Evolutionary conservation across 495 filamentous ascomycete species (phyloP), one percentile per base, ranked within the genome.

Genomic region (Cenococcum geophilum): DNA sequence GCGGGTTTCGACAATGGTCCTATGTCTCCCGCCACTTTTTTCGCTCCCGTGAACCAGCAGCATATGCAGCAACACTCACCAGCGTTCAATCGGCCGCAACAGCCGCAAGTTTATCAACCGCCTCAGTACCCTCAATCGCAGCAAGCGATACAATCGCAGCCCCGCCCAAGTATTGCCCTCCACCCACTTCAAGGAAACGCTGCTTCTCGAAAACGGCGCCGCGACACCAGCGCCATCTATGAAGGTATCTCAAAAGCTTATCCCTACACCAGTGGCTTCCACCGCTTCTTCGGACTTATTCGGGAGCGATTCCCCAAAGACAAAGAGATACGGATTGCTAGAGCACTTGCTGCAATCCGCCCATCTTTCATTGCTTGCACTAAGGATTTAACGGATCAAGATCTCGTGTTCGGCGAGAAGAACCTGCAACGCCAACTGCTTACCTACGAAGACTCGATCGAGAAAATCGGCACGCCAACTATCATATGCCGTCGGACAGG

Each of bases 331-430:
- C 85, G 86, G 47, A 92, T 97, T 61, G 91, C 89, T 59, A 89
- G 90, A 74, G 84, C 91, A 11, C 82, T 98, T 60, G 87, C 90
- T 9, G 87, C 86, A 45, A 95, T 96, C 64, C 88, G 93, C 20
- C 93, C 93, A 5, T 89, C 90, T 6, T 92, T 98, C 74, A 92
- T 97, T 64, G 83, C 89, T 4, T 93, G 87, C 58, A 92, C 87
- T 22, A 86, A 86, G 62, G 89, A 86, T 2, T 76, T 97, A 37
- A 91, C 89, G 58, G 78, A 83, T 27, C 83, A 92, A 68, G 93
- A 98, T 71, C 80, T 97, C 20, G 85, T 98, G 22, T 96, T 97
- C 75, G 95, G 93, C 89, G 93, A 98, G 73, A 92, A 95, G 72
- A 92, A 88, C 70, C 89, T 97, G 70, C 93, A 98, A 71, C 88